Evolutionary conservation across 2,329 filamentous ascomycete species (phyloP).

Genomic region (Fusarium torulosum): DNA sequence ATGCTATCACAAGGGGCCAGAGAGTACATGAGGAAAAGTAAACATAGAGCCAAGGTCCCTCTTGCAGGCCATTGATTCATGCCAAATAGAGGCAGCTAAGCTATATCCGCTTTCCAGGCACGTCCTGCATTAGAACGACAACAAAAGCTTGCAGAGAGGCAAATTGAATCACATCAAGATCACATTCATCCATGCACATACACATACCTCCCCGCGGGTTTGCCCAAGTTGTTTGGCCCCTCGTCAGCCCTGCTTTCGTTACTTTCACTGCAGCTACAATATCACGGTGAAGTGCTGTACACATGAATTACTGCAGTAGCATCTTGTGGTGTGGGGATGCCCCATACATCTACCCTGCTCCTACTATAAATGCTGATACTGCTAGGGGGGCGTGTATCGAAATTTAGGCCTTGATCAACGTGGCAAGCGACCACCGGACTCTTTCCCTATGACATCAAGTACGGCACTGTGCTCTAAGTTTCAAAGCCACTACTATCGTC

Average conservation of each 20-base stretch:
- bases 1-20: not conserved
- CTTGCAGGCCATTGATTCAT: not conserved
- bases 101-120: constrained; percentile 30
- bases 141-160: constrained; percentile 27
- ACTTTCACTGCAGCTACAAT: constrained; percentile 33
- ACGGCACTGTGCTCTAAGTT: constrained; percentile 4
- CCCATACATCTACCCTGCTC: constrained; percentile 37
- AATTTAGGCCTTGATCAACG: constrained; percentile 50
- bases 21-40: not conserved
- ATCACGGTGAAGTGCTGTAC: constrained; percentile 39
- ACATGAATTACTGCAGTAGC: constrained; percentile 37
- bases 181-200: constrained; percentile 34
- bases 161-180: constrained; percentile 29
- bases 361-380: constrained; percentile 36
- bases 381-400: constrained; percentile 38
- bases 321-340: constrained; percentile 46
- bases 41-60: not conserved
- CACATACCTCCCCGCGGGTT: constrained; percentile 31
- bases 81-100: constrained; percentile 6
- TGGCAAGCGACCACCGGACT: constrained; percentile 50
- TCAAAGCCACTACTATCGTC: constrained; percentile 6
- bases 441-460: constrained; percentile 21
- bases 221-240: constrained; percentile 32
- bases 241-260: constrained; percentile 40
- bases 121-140: constrained; percentile 25